Base-by-base conservation (phyloP, 768 basidiomycete genomes). In the Cyclocybe cylindracea region DNA sequence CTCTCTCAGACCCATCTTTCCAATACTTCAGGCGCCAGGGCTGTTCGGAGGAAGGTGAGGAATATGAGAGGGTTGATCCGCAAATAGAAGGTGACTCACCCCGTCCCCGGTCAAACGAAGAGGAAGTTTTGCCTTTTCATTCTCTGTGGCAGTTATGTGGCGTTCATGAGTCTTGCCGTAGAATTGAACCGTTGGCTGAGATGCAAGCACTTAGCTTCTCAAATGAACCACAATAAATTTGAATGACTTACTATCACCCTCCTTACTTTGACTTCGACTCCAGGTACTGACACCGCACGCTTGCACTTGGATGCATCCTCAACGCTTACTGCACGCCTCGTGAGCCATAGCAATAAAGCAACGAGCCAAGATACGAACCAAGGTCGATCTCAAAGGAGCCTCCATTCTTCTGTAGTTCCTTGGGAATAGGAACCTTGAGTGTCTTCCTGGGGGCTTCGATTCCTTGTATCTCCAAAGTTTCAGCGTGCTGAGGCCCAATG, bases 281-380 rank as follows among this genome's bases (percentile, higher is more conserved):
- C 89, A n/a, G 87, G 84, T 0, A 86, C 85, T 7, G 84, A 80
- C 11, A 98, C 70, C 7, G 84, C 63, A 19, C 91, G 80, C 61
- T 85, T 87, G 71, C 97, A 98, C 29, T 89, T 88, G 62, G 92
- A 91, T 4, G 83, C 83, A 71, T 98, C 97, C 64, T 89, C 87
- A 24, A 98, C 84, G 59, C 83, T 90, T 48, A 91, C 86, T 87
- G 69, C 16, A 16, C 16, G 16, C 16, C 16, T 16, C 16, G 16
- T 16, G 36, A 51, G n/a, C 13, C 13, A n/a, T 33, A 39, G 66
- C 51, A 61, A 55, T 39, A 56, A 7, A 35, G 47, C 16, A 52
- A 37, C 8, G 33, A 9, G 19, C 31, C 39, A 11, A 13, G 34
- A 18, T 19, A 65, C 78, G 55, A 60, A 91, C 91, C 78, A 42